Percentiles rank a stretch among this genome's conserved stretches.
These are phyloP conservation scores for Nakazawaea populi DNA, from an alignment of 805 yeast genomes.

Conservation along the genomic window DNA sequence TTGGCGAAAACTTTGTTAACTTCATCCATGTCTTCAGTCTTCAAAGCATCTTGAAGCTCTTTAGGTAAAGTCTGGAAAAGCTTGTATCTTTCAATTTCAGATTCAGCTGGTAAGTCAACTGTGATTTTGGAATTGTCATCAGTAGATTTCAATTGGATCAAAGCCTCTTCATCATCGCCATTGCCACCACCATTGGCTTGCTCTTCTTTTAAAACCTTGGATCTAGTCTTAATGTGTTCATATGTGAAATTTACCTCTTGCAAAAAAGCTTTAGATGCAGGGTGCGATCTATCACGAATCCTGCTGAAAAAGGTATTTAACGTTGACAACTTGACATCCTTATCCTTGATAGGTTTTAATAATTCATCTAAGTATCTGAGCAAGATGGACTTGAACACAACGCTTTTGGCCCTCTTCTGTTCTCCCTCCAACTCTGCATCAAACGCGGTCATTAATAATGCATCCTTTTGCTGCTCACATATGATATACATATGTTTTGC, in stretches of 20 bases:
- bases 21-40: slow-evolving; percentile 62
- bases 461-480: slow-evolving; percentile 82
- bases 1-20: slow-evolving; percentile 78
- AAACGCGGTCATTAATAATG: slow-evolving; percentile 88
- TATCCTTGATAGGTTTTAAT: slow-evolving; percentile 17
- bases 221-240: slow-evolving; percentile 70
- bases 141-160: slow-evolving; percentile 81
- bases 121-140: slow-evolving; percentile 77
- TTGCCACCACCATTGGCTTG: slow-evolving; percentile 29
- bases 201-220: slow-evolving; percentile 58
- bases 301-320: slow-evolving; percentile 65
- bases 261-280: slow-evolving; percentile 64
- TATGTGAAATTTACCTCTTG: slow-evolving; percentile 72
- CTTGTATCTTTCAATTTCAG: slow-evolving; percentile 45
- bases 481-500: slow-evolving; percentile 62
- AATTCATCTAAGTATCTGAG: slow-evolving; percentile 52
- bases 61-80: slow-evolving; percentile 53
- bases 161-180: slow-evolving; percentile 50
- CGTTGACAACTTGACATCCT: slow-evolving; percentile 26
- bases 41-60: slow-evolving; percentile 70
- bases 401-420: slow-evolving; percentile 45
- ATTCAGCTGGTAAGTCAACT: slow-evolving; percentile 57
- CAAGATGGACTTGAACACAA: slow-evolving; percentile 75
- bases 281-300: slow-evolving; percentile 44
- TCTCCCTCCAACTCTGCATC: slow-evolving; percentile 70